phyloP scores from a whole-genome alignment of 2,329 filamentous ascomycete species.

The Phialophora verrucosa region DNA sequence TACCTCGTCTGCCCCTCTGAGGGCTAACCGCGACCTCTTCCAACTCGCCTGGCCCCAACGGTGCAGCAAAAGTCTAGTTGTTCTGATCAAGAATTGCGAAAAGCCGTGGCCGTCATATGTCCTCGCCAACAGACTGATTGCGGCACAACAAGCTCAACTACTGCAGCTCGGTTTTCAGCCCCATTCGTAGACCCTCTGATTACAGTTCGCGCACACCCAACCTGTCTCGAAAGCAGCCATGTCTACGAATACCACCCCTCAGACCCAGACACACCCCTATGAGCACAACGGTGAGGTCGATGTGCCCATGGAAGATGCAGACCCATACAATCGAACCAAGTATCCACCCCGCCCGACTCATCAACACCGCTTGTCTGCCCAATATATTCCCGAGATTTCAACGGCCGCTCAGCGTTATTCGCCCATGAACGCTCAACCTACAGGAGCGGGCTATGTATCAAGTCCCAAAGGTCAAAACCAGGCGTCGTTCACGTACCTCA shows the following conservation, averaged over 20 bases:
- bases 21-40: not conserved
- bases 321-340: slow-evolving; percentile 84
- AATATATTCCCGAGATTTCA: slow-evolving; percentile 74
- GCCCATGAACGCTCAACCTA: slow-evolving; percentile 88
- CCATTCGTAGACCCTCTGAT: slow-evolving; percentile 7
- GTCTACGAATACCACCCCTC: slow-evolving; percentile 65
- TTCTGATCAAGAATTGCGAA: not conserved
- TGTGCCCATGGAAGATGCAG: slow-evolving; percentile 85
- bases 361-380: slow-evolving; percentile 76
- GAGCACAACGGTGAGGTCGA: slow-evolving; percentile 72
- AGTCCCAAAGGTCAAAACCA: slow-evolving; percentile 61
- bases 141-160: slow-evolving; percentile 12
- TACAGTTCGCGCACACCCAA: not conserved
- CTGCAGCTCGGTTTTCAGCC: slow-evolving; percentile 20
- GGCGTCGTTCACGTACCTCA: slow-evolving; percentile 57
- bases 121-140: slow-evolving; percentile 5
- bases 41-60: slow-evolving; percentile 8
- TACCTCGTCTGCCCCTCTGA: slow-evolving; percentile 26
- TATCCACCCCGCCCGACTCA: slow-evolving; percentile 81
- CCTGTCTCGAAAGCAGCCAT: slow-evolving; percentile 38
- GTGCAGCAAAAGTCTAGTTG: not conserved
- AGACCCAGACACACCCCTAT: slow-evolving; percentile 65
- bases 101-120: slow-evolving; percentile 16
- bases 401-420: slow-evolving; percentile 90
- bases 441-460: slow-evolving; percentile 76